Conservation (phyloP, 129 eudicot species). For the Calendula officinalis region DNA sequence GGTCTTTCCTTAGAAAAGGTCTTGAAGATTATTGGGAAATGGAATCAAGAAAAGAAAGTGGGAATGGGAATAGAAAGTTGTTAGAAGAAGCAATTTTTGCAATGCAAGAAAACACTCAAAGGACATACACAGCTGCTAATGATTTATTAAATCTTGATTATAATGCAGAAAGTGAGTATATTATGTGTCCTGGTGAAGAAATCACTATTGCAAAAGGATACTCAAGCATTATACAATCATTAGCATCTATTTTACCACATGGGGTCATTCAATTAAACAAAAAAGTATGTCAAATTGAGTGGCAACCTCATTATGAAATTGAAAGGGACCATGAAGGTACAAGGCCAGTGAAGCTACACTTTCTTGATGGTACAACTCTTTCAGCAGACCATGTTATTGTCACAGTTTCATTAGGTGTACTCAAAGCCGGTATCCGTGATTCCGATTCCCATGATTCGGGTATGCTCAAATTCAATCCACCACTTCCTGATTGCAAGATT, state of each 20-base stretch:
- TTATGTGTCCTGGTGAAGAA: slow-evolving; percentile 84
- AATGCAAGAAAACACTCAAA: slow-evolving; percentile 71
- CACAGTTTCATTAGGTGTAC: slow-evolving; percentile 87
- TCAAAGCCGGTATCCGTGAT: slow-evolving; percentile 55
- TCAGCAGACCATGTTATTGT: slow-evolving; percentile 83
- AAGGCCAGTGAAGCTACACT: slow-evolving; percentile 71
- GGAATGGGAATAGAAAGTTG: slow-evolving; percentile 47
- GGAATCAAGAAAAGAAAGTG: slow-evolving; percentile 23
- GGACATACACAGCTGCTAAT: slow-evolving; percentile 69
- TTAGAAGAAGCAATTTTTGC: slow-evolving; percentile 71
- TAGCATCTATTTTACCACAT: slow-evolving; percentile 66
- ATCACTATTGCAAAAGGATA: slow-evolving; percentile 83
- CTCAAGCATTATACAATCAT: slow-evolving; percentile 54
- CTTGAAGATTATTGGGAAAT: slow-evolving; percentile 48
- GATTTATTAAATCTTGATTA: slow-evolving; percentile 65
- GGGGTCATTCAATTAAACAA: slow-evolving; percentile 67
- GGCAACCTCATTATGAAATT: slow-evolving; percentile 37
- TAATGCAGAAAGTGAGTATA: slow-evolving; percentile 72
- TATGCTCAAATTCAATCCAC: slow-evolving; percentile 55
- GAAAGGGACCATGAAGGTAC: slow-evolving; percentile 23
- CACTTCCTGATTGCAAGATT: slow-evolving; percentile 61
- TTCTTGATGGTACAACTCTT: slow-evolving; percentile 65
- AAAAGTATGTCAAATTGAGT: slow-evolving; percentile 62
- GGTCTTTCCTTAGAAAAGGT: slow-evolving; percentile 57
- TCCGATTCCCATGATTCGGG: slow-evolving; percentile 31